Evolutionary conservation across 495 filamentous ascomycete species (phyloP).

Genomic region (Beverwykella pulmonaria): DNA sequence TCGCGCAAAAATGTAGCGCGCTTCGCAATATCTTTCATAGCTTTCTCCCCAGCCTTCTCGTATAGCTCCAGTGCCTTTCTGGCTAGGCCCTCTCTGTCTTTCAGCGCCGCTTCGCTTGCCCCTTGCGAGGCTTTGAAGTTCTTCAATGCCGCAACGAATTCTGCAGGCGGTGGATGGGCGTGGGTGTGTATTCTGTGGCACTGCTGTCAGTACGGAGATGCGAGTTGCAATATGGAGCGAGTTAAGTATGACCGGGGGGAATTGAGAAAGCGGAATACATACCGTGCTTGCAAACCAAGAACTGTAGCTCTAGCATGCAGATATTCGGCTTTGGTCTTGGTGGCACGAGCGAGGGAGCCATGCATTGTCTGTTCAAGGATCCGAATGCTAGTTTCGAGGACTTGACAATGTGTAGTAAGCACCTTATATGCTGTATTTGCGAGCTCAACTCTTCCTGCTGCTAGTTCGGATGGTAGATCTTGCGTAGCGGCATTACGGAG

Average conservation of each 20-base stretch:
- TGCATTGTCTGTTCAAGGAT: conserved; percentile 65
- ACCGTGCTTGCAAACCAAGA: conserved; percentile 56
- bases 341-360: conserved; percentile 61
- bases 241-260: not conserved
- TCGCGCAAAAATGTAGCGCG: conserved; percentile 38
- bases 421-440: conserved; percentile 32
- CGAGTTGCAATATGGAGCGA: not conserved
- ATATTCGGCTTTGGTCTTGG: conserved; percentile 58
- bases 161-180: conserved; percentile 42
- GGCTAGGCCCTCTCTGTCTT: conserved; percentile 31
- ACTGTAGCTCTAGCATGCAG: conserved; percentile 62
- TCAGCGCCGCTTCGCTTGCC: conserved; percentile 21
- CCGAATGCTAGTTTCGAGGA: conserved; percentile 40
- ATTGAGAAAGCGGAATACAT: conserved; percentile 37
- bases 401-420: conserved; percentile 32
- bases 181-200: conserved; percentile 22
- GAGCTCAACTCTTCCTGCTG: conserved; percentile 15
- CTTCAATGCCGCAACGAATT: conserved; percentile 58
- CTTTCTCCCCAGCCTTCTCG: conserved; percentile 39
- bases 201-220: not conserved
- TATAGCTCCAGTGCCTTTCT: conserved; percentile 40
- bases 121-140: conserved; percentile 59
- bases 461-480: conserved; percentile 13
- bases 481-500: conserved; percentile 8
- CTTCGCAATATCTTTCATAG: conserved; percentile 40